phyloP scores from a whole-genome alignment of 1,284 basidiomycete species.

The Ceraceosorus guamensis region DNA sequence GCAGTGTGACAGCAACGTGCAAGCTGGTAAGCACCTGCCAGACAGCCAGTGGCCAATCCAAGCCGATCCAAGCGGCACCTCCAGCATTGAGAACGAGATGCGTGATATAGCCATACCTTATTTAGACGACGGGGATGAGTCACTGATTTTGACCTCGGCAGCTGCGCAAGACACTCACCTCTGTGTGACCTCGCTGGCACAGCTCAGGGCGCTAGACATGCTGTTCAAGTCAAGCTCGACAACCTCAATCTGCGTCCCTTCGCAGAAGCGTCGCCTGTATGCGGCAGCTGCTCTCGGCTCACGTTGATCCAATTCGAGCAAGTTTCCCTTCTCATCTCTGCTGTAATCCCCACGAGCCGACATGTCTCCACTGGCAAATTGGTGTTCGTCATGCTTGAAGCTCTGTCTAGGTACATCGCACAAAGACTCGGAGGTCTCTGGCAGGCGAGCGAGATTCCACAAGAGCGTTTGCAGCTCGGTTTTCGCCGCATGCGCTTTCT shows the following conservation, averaged over 20 bases:
- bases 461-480: slow-evolving; percentile 31
- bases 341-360: slow-evolving; percentile 17
- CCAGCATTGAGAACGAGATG: slow-evolving; percentile 48
- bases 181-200: slow-evolving; percentile 29
- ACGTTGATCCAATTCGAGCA: slow-evolving; percentile 21
- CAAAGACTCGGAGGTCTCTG: slow-evolving; percentile 11
- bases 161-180: slow-evolving; percentile 8
- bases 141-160: background rate
- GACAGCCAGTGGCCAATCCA: slow-evolving; percentile 38
- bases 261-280: slow-evolving; percentile 38
- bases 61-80: slow-evolving; percentile 41
- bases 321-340: slow-evolving; percentile 12
- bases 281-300: slow-evolving; percentile 28
- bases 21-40: slow-evolving; percentile 41
- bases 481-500: slow-evolving; percentile 44
- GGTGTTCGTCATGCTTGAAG: slow-evolving; percentile 28
- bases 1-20: slow-evolving; percentile 43
- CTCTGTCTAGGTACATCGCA: slow-evolving; percentile 16
- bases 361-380: slow-evolving; percentile 19
- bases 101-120: slow-evolving; percentile 33
- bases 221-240: slow-evolving; percentile 45
- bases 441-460: slow-evolving; percentile 29
- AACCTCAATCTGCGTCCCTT: slow-evolving; percentile 41
- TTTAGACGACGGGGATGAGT: background rate
- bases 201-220: slow-evolving; percentile 40